Conservation (phyloP, 73 alveolate genomes). For the Paramecium primaurelia region DNA sequence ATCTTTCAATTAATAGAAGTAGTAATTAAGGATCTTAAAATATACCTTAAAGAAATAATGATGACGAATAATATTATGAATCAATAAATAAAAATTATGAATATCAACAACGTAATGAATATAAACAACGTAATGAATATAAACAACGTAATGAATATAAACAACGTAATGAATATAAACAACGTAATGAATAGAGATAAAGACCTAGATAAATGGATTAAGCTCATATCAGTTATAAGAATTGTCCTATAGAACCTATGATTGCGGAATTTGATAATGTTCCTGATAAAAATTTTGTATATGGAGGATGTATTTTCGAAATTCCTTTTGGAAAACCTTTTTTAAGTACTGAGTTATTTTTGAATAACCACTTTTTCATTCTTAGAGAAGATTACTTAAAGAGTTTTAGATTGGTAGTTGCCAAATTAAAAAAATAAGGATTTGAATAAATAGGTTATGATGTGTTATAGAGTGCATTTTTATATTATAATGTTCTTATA, state of each 20-base stretch:
- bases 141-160: not conserved
- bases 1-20: not conserved
- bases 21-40: not conserved
- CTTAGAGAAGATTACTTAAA: not conserved
- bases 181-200: not conserved
- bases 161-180: not conserved
- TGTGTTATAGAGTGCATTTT: not conserved
- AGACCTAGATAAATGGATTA: not conserved
- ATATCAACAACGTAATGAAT: too few relatives aligned
- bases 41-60: not conserved
- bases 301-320: not conserved
- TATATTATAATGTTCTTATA: not conserved
- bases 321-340: not conserved
- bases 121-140: not conserved
- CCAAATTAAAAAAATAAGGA: not conserved
- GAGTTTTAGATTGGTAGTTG: not conserved
- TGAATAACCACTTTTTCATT: not conserved
- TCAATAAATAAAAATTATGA: too few relatives aligned
- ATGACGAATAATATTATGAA: not conserved
- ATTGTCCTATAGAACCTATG: not conserved
- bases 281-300: not conserved
- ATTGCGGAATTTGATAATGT: not conserved
- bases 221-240: not conserved
- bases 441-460: not conserved
- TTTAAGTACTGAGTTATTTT: not conserved